Base-by-base conservation (phyloP, 2,329 filamentous ascomycete species). In the Cladosporium halotolerans region DNA sequence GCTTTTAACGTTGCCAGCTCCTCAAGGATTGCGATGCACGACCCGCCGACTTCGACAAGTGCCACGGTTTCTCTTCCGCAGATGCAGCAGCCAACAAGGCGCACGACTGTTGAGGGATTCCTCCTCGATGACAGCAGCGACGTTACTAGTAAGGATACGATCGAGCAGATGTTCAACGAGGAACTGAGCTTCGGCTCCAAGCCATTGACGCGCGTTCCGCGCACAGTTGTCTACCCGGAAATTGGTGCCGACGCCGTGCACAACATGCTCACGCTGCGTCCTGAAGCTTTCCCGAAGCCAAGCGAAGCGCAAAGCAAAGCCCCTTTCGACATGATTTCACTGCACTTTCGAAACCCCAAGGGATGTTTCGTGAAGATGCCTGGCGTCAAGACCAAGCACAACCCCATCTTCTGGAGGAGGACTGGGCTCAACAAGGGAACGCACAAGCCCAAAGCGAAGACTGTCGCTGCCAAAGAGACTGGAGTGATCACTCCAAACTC, bases 41-140 rank as follows among this genome's bases (percentile, higher is more conserved):
- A 85, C 52, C 68, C 76, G 57, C 71, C 69, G 40, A 69, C 69
- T 53, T 65, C 73, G 44, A 70, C 75, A 36, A 73, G 78, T 31
- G 84, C 87, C 4, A 88, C 87, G 0, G 87, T 93, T 2, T 89
- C 86, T 10, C 73, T 92, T 7, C 88, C 84, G 14, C 60, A 55
- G 52, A 58, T 52, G 9, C 55, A 59, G 45, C 42, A 34, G 8
- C 10, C 31, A 9, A 34, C 13, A 7, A 39, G 19, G 10, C 32
- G 23, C 19, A 38, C 40, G 10, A 54, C 39, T 9, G 14, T 32
- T 8, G 39, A 49, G 5, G 60, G 58, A 14, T 63, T 63, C 52
- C 60, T 60, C 14, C 62, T 72, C 39, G 60, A 67, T 54, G 60
- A 65, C 42, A 68, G 62, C 57, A 49, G 48, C 16, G 69, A 70